These are phyloP conservation scores for Venturia nashicola DNA, from an alignment of 2,329 filamentous ascomycete genomes.

Conservation along the genomic window DNA sequence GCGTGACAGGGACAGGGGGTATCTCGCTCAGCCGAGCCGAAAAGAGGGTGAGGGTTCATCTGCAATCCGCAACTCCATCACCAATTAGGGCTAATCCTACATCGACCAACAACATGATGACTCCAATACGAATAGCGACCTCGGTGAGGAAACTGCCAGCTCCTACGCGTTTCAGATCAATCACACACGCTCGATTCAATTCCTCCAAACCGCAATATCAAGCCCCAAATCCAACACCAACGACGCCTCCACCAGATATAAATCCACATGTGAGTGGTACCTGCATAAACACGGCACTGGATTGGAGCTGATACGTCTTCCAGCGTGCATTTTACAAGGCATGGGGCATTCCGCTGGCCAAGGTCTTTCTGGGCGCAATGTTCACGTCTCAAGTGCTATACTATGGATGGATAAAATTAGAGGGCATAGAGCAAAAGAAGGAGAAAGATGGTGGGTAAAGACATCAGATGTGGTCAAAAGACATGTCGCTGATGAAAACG, in stretches of 20 bases:
- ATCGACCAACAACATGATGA: neutral
- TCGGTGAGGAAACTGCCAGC: neutral
- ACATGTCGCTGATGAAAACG: constrained; percentile 4
- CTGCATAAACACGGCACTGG: neutral
- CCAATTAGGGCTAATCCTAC: neutral
- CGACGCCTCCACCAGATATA: neutral
- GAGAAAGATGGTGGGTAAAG: constrained; percentile 40
- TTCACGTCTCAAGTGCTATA: constrained; percentile 71
- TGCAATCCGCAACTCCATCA: neutral
- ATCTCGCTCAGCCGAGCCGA: neutral
- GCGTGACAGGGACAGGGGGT: neutral
- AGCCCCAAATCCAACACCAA: neutral
- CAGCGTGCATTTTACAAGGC: constrained; percentile 61
- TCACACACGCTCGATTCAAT: neutral
- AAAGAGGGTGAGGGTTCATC: neutral
- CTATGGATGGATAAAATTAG: constrained; percentile 62
- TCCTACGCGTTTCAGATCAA: neutral
- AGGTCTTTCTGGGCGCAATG: constrained; percentile 61
- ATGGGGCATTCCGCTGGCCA: constrained; percentile 60
- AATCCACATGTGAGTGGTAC: constrained; percentile 8
- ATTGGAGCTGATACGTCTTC: neutral
- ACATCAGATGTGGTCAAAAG: neutral
- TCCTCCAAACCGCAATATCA: neutral
- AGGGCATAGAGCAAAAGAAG: constrained; percentile 54
- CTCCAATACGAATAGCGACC: neutral